phyloP scores from a whole-genome alignment of 345 rosid species.

The Garcia nutans region DNA sequence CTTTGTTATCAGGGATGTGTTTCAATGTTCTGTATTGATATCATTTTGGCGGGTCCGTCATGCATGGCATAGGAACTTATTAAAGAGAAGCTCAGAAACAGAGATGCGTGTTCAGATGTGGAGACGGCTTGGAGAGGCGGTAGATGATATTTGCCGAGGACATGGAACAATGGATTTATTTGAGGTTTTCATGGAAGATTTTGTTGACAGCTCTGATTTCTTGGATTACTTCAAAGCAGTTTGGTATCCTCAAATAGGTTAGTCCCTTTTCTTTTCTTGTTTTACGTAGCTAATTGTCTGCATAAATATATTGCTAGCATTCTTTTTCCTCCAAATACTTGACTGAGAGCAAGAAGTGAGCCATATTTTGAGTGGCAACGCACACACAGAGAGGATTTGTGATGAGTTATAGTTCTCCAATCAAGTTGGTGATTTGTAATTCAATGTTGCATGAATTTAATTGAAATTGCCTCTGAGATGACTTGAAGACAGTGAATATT shows the following conservation, averaged over 20 bases:
- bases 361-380: background rate
- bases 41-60: slow-evolving; percentile 87
- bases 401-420: background rate
- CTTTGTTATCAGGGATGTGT: slow-evolving; percentile 72
- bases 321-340: background rate
- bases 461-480: background rate
- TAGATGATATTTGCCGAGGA: slow-evolving; percentile 66
- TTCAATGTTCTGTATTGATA: slow-evolving; percentile 79
- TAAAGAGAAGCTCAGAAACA: slow-evolving; percentile 66
- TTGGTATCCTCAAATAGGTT: slow-evolving; percentile 84
- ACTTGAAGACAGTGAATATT: background rate
- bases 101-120: slow-evolving; percentile 59
- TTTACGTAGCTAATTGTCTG: background rate
- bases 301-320: background rate
- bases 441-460: background rate
- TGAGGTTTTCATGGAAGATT: slow-evolving; percentile 58
- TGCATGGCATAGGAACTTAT: slow-evolving; percentile 85
- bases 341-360: no score
- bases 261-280: slow-evolving; percentile 18
- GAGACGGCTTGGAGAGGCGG: slow-evolving; percentile 54
- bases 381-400: background rate
- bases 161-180: slow-evolving; percentile 50
- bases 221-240: slow-evolving; percentile 81
- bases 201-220: slow-evolving; percentile 54
- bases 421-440: background rate